Evolutionary conservation across 257 asterid species (phyloP).

Genomic region (Knoxia roxburghii): DNA sequence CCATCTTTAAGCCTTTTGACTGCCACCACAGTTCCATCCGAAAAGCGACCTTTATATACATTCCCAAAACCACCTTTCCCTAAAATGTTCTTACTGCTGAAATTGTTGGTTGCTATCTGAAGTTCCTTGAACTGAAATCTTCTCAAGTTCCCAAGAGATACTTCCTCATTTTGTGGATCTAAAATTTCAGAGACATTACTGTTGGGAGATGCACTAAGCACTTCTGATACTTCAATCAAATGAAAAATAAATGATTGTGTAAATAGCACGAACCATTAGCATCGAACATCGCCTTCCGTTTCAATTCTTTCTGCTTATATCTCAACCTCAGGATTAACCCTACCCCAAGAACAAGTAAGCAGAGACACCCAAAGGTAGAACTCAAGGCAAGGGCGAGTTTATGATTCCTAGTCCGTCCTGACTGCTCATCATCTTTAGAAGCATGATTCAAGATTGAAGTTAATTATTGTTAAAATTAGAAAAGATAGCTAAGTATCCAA

Average conservation of each 20-base stretch:
- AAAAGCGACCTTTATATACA: constrained; percentile 77
- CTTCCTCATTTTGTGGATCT: constrained; percentile 69
- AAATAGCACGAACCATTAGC: constrained; percentile 45
- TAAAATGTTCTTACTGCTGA: constrained; percentile 70
- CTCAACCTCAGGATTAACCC: constrained; percentile 67
- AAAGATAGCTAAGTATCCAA: too few relatives aligned
- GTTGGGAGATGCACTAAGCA: constrained; percentile 12
- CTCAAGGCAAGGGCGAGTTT: constrained; percentile 67
- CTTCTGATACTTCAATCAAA: neutral
- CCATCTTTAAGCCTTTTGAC: constrained; percentile 94
- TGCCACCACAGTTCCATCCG: constrained; percentile 80
- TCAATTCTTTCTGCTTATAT: constrained; percentile 33
- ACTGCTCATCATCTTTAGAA: constrained; percentile 38
- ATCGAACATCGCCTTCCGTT: constrained; percentile 40
- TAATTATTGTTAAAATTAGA: neutral
- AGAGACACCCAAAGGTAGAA: constrained; percentile 54
- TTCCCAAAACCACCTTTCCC: constrained; percentile 97
- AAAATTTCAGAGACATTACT: constrained; percentile 16
- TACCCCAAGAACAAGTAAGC: constrained; percentile 48
- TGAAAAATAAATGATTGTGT: neutral
- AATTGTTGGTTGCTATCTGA: constrained; percentile 77
- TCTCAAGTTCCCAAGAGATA: constrained; percentile 83
- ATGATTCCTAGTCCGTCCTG: constrained; percentile 44
- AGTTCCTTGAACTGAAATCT: constrained; percentile 77
- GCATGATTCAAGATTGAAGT: constrained; percentile 4